These are phyloP conservation scores for Entonaema liquescens DNA, from an alignment of 495 filamentous ascomycete genomes.

Conservation along the genomic window DNA sequence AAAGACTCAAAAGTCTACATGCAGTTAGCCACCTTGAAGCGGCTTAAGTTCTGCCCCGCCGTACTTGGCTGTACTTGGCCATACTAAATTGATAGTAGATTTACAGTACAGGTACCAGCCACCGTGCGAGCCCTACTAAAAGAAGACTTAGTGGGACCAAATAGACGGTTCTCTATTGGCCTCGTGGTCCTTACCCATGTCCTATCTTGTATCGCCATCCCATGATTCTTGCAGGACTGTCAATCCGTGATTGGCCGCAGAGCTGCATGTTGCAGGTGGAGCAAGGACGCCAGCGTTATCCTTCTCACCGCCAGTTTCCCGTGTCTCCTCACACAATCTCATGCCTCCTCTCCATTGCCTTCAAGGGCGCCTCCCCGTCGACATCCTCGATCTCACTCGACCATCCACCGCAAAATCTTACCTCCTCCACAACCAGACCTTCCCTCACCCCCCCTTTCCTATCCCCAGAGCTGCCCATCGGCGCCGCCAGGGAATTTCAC, in stretches of 20 bases:
- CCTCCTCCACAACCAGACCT: slow-evolving; percentile 46
- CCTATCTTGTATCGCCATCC: slow-evolving; percentile 39
- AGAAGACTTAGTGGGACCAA: slow-evolving; percentile 1
- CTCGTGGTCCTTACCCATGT: slow-evolving; percentile 36
- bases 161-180: slow-evolving; percentile 42
- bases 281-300: slow-evolving; percentile 48
- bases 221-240: slow-evolving; percentile 44
- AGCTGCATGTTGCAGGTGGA: slow-evolving; percentile 49
- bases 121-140: slow-evolving; percentile 27
- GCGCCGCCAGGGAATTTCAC: slow-evolving; percentile 41
- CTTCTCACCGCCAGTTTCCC: slow-evolving; percentile 51
- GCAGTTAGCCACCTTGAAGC: slow-evolving; percentile 5
- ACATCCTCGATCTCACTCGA: slow-evolving; percentile 50
- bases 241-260: slow-evolving; percentile 39
- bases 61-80: background rate
- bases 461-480: slow-evolving; percentile 41
- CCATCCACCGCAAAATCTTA: slow-evolving; percentile 48
- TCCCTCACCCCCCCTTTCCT: slow-evolving; percentile 35
- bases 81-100: background rate
- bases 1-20: background rate
- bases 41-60: background rate
- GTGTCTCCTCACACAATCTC: slow-evolving; percentile 46
- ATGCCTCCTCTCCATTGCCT: slow-evolving; percentile 44
- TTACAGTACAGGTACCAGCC: slow-evolving; percentile 20
- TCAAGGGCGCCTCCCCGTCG: slow-evolving; percentile 47